Conservation (phyloP, 768 basidiomycete species). For the Naganishia vaughanmartiniae region DNA sequence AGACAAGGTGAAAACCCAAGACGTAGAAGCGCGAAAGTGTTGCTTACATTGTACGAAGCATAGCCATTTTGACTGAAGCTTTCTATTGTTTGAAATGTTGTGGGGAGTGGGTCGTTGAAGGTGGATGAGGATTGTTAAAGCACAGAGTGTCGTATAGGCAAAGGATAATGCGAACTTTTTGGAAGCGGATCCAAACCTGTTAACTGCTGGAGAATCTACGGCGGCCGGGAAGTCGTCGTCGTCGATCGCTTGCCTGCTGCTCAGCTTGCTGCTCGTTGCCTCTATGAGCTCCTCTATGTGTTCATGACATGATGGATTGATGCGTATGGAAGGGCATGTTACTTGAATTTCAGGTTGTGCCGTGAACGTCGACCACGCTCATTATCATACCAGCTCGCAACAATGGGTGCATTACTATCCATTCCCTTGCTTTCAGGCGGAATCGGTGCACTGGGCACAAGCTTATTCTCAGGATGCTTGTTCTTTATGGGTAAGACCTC, state of each 20-base stretch:
- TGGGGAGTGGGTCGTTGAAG: neutral
- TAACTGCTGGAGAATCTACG: neutral
- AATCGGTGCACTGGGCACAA: slow-evolving; percentile 58
- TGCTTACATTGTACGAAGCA: slow-evolving; percentile 52
- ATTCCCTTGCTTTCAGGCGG: slow-evolving; percentile 54
- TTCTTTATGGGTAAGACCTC: slow-evolving; percentile 57
- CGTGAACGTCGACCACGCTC: neutral
- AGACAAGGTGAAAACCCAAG: neutral
- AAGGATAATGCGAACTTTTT: slow-evolving; percentile 5
- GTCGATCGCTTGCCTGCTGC: neutral
- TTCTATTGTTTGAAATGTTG: neutral
- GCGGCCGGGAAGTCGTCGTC: neutral
- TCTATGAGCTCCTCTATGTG: no score
- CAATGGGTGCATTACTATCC: slow-evolving; percentile 55
- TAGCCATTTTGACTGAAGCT: slow-evolving; percentile 43
- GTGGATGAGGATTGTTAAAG: neutral
- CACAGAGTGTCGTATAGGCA: neutral
- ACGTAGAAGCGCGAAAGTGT: neutral
- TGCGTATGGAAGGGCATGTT: no score
- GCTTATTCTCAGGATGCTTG: slow-evolving; percentile 66
- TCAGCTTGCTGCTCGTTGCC: no score
- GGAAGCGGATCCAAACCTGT: neutral
- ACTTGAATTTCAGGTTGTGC: no score
- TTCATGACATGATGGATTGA: no score
- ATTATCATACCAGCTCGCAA: neutral